Percentiles rank a stretch among this genome's conserved stretches.
These are phyloP conservation scores for Mortierella sp. DNA, from an alignment of 371 early-diverging fungal species.

Conservation along the genomic window DNA sequence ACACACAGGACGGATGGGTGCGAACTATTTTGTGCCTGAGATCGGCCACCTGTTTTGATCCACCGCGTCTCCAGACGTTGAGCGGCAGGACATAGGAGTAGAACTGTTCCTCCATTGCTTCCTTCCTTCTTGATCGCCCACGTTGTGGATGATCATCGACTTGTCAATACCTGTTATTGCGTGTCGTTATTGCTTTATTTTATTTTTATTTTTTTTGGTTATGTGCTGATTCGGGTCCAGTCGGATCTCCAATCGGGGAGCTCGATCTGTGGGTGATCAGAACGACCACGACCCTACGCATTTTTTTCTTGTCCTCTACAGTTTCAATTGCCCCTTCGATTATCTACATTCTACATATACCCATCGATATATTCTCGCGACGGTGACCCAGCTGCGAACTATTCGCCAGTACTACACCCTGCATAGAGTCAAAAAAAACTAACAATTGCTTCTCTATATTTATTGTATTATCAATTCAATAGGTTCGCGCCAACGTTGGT, in stretches of 20 bases:
- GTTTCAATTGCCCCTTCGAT: not conserved
- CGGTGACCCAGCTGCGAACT: not conserved
- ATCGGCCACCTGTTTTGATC: not conserved
- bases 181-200: not conserved
- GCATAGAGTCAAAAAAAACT: not conserved
- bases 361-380: not conserved
- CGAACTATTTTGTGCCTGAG: constrained; percentile 11
- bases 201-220: not conserved
- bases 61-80: not conserved
- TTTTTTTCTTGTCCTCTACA: not conserved
- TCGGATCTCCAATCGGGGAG: constrained; percentile 32
- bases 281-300: not conserved
- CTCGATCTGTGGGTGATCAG: constrained; percentile 32
- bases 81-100: not conserved
- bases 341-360: not conserved
- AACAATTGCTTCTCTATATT: not conserved
- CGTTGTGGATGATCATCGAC: not conserved
- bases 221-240: constrained; percentile 26
- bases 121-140: not conserved
- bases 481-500: constrained; percentile 73
- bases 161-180: not conserved
- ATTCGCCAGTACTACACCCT: not conserved
- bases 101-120: not conserved
- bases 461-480: not conserved
- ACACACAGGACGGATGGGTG: not conserved